phyloP scores from a whole-genome alignment of 2,329 filamentous ascomycete species.

The Penicillium sp. region DNA sequence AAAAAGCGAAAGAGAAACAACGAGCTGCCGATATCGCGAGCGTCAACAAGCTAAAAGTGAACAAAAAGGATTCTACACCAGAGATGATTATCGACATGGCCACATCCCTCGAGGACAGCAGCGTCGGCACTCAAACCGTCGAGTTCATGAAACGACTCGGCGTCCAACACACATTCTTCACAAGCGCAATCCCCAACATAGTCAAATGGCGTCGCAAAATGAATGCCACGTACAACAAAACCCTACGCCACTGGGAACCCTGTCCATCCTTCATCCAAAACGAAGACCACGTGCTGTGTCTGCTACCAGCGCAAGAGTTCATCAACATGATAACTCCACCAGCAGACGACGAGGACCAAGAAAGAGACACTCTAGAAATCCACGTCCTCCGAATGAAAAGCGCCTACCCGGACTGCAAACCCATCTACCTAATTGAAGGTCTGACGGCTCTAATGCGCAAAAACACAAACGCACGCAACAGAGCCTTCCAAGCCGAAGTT shows the following conservation, averaged over 20 bases:
- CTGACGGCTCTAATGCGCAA: constrained; percentile 64
- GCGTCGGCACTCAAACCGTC: constrained; percentile 42
- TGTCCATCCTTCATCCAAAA: constrained; percentile 46
- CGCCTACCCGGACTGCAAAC: constrained; percentile 51
- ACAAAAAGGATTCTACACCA: constrained; percentile 68
- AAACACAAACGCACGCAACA: constrained; percentile 64
- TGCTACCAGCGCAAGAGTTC: constrained; percentile 64
- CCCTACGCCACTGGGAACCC: constrained; percentile 64
- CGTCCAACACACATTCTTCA: constrained; percentile 41
- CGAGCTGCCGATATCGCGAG: constrained; percentile 64
- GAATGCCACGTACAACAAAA: constrained; percentile 59
- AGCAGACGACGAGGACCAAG: constrained; percentile 27
- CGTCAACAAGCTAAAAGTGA: constrained; percentile 68
- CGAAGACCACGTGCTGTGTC: constrained; percentile 61
- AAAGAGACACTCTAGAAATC: constrained; percentile 53
- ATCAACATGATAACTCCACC: constrained; percentile 55
- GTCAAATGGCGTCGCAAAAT: constrained; percentile 69
- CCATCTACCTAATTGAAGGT: constrained; percentile 72
- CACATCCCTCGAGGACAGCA: constrained; percentile 49
- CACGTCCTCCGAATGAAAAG: constrained; percentile 58
- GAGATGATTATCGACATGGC: constrained; percentile 78
- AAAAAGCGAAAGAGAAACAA: constrained; percentile 62
- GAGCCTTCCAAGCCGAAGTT: constrained; percentile 65
- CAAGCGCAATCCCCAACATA: constrained; percentile 46
- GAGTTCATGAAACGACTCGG: constrained; percentile 43